Evolutionary conservation across 2,329 filamentous ascomycete genomes (phyloP).

Genomic region (Phialophora verrucosa): DNA sequence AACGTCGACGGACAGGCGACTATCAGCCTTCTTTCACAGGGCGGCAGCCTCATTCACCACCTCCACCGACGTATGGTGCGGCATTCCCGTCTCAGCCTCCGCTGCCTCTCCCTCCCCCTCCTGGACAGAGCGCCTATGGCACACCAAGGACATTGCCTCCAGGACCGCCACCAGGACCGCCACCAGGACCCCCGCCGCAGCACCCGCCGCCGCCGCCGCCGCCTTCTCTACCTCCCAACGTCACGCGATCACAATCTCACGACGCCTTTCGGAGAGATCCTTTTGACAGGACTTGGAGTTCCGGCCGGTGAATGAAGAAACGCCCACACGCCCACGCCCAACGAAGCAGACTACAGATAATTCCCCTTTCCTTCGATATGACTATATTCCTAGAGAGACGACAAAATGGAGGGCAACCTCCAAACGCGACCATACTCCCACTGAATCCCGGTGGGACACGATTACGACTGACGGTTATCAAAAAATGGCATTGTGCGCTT

Average conservation of each 20-base stretch:
- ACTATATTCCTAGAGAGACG: constrained; percentile 36
- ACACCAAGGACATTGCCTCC: constrained; percentile 29
- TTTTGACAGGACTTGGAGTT: constrained; percentile 31
- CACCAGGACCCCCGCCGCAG: constrained; percentile 25
- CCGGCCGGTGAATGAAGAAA: constrained; percentile 22
- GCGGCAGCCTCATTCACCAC: constrained; percentile 26
- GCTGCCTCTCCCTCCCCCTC: constrained; percentile 28
- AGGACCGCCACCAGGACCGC: constrained; percentile 25
- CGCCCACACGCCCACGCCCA: neutral
- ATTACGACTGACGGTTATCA: constrained; percentile 31
- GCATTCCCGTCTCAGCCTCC: constrained; percentile 27
- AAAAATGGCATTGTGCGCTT: constrained; percentile 27
- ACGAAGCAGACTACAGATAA: constrained; percentile 7
- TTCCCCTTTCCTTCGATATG: constrained; percentile 27
- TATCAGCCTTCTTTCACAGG: constrained; percentile 35
- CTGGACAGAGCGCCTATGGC: constrained; percentile 27
- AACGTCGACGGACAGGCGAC: constrained; percentile 37
- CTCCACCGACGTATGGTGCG: constrained; percentile 20
- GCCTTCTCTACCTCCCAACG: constrained; percentile 13
- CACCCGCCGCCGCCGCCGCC: too few species aligned
- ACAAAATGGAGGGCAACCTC: constrained; percentile 36
- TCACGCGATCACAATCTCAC: constrained; percentile 34
- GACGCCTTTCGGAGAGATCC: constrained; percentile 37
- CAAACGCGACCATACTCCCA: constrained; percentile 28
- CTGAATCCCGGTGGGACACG: constrained; percentile 24